These are phyloP conservation scores for Aphanomyces invadans DNA, from an alignment of 352 stramenopile species.

Conservation along the genomic window DNA sequence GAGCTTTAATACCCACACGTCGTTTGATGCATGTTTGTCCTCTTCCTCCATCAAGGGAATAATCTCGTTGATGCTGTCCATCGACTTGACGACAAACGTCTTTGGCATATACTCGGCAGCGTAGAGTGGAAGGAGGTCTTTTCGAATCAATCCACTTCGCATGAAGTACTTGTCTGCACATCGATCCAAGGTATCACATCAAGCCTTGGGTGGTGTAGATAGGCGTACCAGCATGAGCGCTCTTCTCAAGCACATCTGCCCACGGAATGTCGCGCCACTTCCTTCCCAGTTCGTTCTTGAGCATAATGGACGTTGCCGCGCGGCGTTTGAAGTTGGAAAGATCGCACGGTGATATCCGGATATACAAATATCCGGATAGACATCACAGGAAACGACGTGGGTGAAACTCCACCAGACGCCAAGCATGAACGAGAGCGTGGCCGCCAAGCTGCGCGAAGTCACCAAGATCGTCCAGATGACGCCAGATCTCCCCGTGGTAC, in stretches of 20 bases:
- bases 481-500: slow-evolving; percentile 18
- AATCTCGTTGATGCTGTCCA: slow-evolving; percentile 4
- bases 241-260: slow-evolving; percentile 13
- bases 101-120: slow-evolving; percentile 6
- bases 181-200: too few relatives aligned
- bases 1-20: slow-evolving; percentile 28
- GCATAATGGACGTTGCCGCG: background rate
- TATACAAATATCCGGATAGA: background rate
- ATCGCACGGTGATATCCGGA: slow-evolving; percentile 2
- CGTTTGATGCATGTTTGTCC: background rate
- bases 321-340: background rate
- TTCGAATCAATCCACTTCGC: slow-evolving; percentile 30
- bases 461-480: slow-evolving; percentile 14
- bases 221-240: background rate
- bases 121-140: slow-evolving; percentile 29
- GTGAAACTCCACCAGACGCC: slow-evolving; percentile 6
- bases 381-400: background rate
- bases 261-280: slow-evolving; percentile 20
- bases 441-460: slow-evolving; percentile 11
- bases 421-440: background rate
- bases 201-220: too few relatives aligned
- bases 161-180: slow-evolving; percentile 28
- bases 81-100: background rate
- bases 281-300: slow-evolving; percentile 3
- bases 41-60: background rate